Base-by-base conservation (phyloP, 139 green algal genomes). In the Diplosphaera chodatii region DNA sequence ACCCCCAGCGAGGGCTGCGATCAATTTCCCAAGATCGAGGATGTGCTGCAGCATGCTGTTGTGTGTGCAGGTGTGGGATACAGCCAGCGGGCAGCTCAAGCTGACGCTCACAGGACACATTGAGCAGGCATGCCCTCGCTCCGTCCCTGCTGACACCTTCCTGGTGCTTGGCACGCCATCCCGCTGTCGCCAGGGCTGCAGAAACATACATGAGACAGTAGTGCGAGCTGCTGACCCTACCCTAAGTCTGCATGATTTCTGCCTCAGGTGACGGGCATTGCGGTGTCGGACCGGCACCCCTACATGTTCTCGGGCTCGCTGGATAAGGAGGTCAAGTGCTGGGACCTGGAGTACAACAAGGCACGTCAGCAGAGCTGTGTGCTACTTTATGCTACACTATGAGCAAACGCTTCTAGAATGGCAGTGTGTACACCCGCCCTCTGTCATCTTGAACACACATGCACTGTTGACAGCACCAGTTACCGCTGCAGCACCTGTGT, bases 61-160 rank as follows among this genome's bases (percentile, higher is more conserved):
- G 8, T 48, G 37, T 10, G 37, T 59, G 48, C 48, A 59, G 48
- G 48, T 98, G 30, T 97, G 93, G 91, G 90, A 97, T 71, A 80
- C 87, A 18, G 89, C 93, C 20, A 88, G 73, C 15, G 96, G 95
- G 27, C 83, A 92, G 82, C 83, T 99, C 40, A 93, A 93, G 77
- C 85, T 99, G n/a, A 99, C 96, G n/a, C 85, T 99, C 15, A 99
- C 96, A 18, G 96, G 96, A 0, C 96, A 99, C 89, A 99, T 98
- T 37, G 96, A 99, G 83, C 92, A 97, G 80, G 83, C 90, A 65
- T 4, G 72, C 20, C 63, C 10, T 13, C 13, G 37, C 31, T 63
- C 21, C 13, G 37, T 48, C 10, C 37, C 8, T 48, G 37, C 37
- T 21, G 37, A 48, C 37, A 48, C 10, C 13, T n/a, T n/a, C n/a